These are phyloP conservation scores for Rutidosis leptorrhynchoides DNA, from an alignment of 129 eudicot genomes.

Conservation along the genomic window DNA sequence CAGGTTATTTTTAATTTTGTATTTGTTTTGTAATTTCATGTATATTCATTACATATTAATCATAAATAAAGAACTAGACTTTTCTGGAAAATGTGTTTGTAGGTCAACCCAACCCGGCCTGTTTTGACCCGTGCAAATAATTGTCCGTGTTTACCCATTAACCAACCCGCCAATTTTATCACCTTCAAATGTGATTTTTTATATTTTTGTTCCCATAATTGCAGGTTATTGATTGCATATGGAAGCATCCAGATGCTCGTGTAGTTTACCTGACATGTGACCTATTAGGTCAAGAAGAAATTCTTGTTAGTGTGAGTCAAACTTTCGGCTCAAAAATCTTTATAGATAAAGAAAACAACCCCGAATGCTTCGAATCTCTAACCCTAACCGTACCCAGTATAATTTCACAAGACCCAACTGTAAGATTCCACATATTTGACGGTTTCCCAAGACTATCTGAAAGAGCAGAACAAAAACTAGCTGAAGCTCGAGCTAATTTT, in stretches of 20 bases:
- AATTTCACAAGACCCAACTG: conserved; percentile 55
- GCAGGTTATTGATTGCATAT: conserved; percentile 78
- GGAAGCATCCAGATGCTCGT: conserved; percentile 77
- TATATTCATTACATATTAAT: not conserved
- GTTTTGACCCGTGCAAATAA: not conserved
- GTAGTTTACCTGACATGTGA: conserved; percentile 78
- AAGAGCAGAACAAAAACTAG: conserved; percentile 71
- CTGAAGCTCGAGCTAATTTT: conserved; percentile 56
- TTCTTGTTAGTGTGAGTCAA: conserved; percentile 56
- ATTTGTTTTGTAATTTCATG: not conserved
- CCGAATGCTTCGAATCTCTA: conserved; percentile 49
- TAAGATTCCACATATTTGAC: conserved; percentile 77
- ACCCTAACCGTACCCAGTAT: conserved; percentile 54
- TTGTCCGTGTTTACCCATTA: not conserved
- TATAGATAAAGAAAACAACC: conserved; percentile 57
- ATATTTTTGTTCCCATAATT: conserved; percentile 8
- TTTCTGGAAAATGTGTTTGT: not conserved
- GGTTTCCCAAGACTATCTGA: conserved; percentile 65
- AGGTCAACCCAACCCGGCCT: not conserved
- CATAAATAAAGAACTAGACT: not conserved
- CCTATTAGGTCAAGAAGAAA: conserved; percentile 84
- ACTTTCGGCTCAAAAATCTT: conserved; percentile 81
- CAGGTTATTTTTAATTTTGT: conserved; percentile 45
- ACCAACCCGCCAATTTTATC: not conserved
- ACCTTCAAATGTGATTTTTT: not conserved